Conservation (phyloP, 805 yeast species). For the Sugiyamaella chiloensis region DNA sequence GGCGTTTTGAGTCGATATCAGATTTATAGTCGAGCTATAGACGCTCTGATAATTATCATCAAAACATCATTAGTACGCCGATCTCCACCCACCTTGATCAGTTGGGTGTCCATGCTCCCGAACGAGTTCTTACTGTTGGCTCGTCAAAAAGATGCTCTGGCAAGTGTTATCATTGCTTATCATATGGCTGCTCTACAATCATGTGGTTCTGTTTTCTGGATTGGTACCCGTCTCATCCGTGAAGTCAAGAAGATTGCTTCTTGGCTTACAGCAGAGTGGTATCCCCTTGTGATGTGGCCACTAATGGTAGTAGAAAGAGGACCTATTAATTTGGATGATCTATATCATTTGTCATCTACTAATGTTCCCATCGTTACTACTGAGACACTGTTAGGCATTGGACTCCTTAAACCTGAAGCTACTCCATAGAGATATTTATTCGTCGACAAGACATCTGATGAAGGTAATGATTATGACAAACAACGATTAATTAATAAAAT, state of each 20-base stretch:
- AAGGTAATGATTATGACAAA: too few species aligned
- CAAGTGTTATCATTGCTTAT: slow-evolving; percentile 15
- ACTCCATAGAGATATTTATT: too few species aligned
- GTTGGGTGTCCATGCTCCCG: slow-evolving; percentile 17
- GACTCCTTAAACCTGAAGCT: too few species aligned
- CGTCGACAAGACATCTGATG: too few species aligned
- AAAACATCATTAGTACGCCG: background rate
- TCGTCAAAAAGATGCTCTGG: slow-evolving; percentile 13
- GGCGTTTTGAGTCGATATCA: background rate
- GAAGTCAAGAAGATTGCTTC: slow-evolving; percentile 12
- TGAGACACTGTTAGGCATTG: background rate
- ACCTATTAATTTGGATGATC: background rate
- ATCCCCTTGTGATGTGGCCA: slow-evolving; percentile 13
- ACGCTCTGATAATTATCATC: slow-evolving; percentile 1
- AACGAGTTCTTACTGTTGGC: slow-evolving; percentile 19
- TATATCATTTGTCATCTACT: background rate
- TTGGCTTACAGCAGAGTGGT: slow-evolving; percentile 14
- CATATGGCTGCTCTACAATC: slow-evolving; percentile 17
- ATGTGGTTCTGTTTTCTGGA: slow-evolving; percentile 17
- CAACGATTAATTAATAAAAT: too few species aligned
- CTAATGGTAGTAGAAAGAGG: slow-evolving; percentile 4
- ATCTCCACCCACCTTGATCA: slow-evolving; percentile 6
- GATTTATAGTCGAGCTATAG: slow-evolving; percentile 6
- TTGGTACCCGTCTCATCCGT: slow-evolving; percentile 13
- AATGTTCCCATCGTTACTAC: background rate